Evolutionary conservation across 2,329 filamentous ascomycete genomes (phyloP).

Genomic region (Ophiocordyceps camponoti-saundersi): DNA sequence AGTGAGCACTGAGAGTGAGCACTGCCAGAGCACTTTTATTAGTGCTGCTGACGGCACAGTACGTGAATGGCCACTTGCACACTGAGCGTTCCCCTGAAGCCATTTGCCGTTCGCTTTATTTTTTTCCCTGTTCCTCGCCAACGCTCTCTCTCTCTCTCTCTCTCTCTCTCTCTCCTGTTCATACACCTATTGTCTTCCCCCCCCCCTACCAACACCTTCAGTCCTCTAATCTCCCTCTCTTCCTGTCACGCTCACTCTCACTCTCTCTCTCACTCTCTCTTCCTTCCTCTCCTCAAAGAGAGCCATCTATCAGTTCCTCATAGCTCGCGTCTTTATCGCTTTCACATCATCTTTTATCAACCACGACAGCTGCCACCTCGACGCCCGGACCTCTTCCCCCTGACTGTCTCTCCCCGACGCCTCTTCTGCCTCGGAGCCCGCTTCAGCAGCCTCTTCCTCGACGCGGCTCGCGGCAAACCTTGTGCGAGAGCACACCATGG

Average conservation of each 20-base stretch:
- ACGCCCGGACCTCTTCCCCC: not conserved
- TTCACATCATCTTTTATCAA: no score
- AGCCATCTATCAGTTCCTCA: not conserved
- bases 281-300: not conserved
- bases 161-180: not conserved
- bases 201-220: not conserved
- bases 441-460: not conserved
- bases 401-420: not conserved
- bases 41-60: not conserved
- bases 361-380: not conserved
- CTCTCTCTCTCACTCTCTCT: not conserved
- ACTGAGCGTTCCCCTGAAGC: not conserved
- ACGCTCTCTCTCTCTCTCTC: not conserved
- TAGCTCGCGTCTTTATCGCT: no score
- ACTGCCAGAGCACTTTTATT: not conserved
- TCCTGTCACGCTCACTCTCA: not conserved
- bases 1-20: not conserved
- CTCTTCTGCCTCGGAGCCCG: not conserved
- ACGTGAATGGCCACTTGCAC: not conserved
- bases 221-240: not conserved
- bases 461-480: not conserved
- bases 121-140: not conserved
- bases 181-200: no score
- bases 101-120: not conserved
- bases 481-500: constrained; percentile 18